Evolutionary conservation across 1,284 basidiomycete genomes (phyloP), one percentile per base, ranked within the genome.

Genomic region (Flammula alnicola): DNA sequence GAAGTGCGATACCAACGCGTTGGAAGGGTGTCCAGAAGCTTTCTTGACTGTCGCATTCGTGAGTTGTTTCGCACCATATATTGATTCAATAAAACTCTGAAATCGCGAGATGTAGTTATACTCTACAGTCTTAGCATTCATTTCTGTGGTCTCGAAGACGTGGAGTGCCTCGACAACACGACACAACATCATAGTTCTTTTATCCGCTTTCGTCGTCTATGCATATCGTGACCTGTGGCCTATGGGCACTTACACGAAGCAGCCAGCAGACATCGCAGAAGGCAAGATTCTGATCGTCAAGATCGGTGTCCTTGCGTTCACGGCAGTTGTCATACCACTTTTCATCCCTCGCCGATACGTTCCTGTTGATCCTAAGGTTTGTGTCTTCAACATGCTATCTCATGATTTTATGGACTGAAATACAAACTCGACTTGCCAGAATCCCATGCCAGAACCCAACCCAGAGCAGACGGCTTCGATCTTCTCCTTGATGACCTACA

Each of bases 381-480:
- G 54, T 56, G 2, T 6, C n/a, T 36, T 19, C n/a, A n/a, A n/a
- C n/a, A n/a, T n/a, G n/a, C 1, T 7, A 3, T 10, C 3, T 43
- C 25, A 4, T 3, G 8, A 19, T 23, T 5, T 27, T 14, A 6
- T n/a, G 9, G 3, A 36, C 12, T 30, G 17, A 38, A 22, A 38
- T 25, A 9, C 2, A 10, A 8, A n/a, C 11, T 20, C 7, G n/a
- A n/a, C n/a, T 27, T 20, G 8, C 7, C 16, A 78, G 76, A 64
- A 75, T 40, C 74, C 74, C 4, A 60, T 64, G 51, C 59, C 67
- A 3, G 60, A 67, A 11, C 73, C 76, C 3, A 83, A 80, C 63
- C 80, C 82, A 1, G 84, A 88, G 58, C 84, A 88, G 61, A 85
- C 81, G 0, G 77, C 83, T 0, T 80, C 83, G 0, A 67, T 79